Conservation (phyloP, 2,329 filamentous ascomycete genomes). For the Whalleya microplaca region DNA sequence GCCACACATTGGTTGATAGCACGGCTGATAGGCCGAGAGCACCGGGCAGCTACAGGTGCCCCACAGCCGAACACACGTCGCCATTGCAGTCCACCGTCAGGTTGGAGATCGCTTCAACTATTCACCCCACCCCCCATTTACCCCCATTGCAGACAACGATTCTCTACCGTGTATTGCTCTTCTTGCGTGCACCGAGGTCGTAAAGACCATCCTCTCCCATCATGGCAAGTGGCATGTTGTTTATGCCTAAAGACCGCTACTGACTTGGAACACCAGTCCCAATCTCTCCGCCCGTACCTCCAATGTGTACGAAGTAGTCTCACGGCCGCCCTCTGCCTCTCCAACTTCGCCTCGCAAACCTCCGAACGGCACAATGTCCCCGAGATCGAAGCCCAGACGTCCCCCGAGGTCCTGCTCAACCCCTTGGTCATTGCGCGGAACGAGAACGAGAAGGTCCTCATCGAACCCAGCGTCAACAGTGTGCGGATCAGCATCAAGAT, state of each 20-base stretch:
- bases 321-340: slow-evolving; percentile 89
- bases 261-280: slow-evolving; percentile 64
- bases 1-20: too few relatives aligned
- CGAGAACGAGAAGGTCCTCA: slow-evolving; percentile 94
- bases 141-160: slow-evolving; percentile 11
- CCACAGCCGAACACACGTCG: not conserved
- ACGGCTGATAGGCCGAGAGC: not conserved
- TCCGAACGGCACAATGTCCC: slow-evolving; percentile 98
- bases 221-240: slow-evolving; percentile 27
- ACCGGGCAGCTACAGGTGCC: not conserved
- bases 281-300: slow-evolving; percentile 95
- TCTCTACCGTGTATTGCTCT: slow-evolving; percentile 1
- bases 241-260: slow-evolving; percentile 5
- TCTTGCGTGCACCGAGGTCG: slow-evolving; percentile 4
- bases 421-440: slow-evolving; percentile 90
- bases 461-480: slow-evolving; percentile 96
- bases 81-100: slow-evolving; percentile 16
- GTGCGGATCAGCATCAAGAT: slow-evolving; percentile 98
- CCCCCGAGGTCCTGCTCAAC: slow-evolving; percentile 91
- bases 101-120: slow-evolving; percentile 22
- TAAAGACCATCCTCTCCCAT: slow-evolving; percentile 10
- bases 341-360: slow-evolving; percentile 96
- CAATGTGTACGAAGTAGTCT: slow-evolving; percentile 94
- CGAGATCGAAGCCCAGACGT: slow-evolving; percentile 91
- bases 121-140: slow-evolving; percentile 17